These are phyloP conservation scores for Gremmenia infestans DNA, from an alignment of 2,329 filamentous ascomycete species.

Conservation along the genomic window DNA sequence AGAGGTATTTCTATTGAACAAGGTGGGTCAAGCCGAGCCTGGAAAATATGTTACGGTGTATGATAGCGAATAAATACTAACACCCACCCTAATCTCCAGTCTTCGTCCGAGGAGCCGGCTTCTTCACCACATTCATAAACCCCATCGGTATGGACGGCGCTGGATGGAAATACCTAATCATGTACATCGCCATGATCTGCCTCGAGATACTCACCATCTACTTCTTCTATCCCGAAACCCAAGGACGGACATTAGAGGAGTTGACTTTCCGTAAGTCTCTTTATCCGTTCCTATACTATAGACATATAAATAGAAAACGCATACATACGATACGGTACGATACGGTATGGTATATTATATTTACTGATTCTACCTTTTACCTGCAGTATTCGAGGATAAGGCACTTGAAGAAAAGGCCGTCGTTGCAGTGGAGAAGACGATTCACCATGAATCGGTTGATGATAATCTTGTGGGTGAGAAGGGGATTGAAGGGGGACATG, in stretches of 20 bases:
- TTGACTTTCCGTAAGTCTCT: conserved; percentile 39
- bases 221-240: conserved; percentile 43
- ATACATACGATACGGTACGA: no score
- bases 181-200: conserved; percentile 38
- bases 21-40: not conserved
- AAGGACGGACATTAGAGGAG: conserved; percentile 40
- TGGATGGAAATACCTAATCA: conserved; percentile 40
- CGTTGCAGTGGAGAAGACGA: conserved; percentile 34
- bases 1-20: conserved; percentile 26
- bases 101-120: conserved; percentile 35
- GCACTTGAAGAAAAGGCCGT: conserved; percentile 32
- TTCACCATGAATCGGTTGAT: conserved; percentile 23
- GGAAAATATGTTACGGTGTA: no score
- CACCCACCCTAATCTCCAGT: not conserved
- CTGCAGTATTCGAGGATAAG: conserved; percentile 36
- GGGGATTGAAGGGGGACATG: not conserved
- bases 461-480: not conserved
- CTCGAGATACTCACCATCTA: conserved; percentile 40
- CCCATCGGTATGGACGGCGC: conserved; percentile 39
- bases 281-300: not conserved
- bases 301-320: not conserved
- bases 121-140: conserved; percentile 44
- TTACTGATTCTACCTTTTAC: not conserved
- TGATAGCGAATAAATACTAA: no score
- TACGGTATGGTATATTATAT: no score